phyloP scores from a whole-genome alignment of 2,329 filamentous ascomycete genomes.

The Cladorrhinum sp. region DNA sequence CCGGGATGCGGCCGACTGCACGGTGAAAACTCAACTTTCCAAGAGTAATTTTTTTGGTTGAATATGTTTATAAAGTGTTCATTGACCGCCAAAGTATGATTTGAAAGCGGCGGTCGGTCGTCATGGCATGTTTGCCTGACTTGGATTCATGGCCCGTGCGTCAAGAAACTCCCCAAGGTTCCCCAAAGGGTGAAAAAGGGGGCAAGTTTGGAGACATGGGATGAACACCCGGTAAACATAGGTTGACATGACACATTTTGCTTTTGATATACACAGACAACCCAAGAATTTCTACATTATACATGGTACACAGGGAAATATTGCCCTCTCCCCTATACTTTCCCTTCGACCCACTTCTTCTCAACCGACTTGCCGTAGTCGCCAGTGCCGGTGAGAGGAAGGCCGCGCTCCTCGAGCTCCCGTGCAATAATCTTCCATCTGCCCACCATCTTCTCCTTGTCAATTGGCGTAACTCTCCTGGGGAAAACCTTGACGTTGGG shows the following conservation, averaged over 20 bases:
- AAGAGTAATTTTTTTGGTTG: no score
- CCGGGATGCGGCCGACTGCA: neutral
- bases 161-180: no score
- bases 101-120: neutral
- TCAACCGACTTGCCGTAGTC: slow-evolving; percentile 30
- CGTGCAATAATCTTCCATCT: slow-evolving; percentile 39
- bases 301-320: slow-evolving; percentile 21
- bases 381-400: slow-evolving; percentile 34
- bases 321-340: neutral
- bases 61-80: neutral
- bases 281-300: slow-evolving; percentile 24
- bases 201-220: neutral
- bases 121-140: neutral
- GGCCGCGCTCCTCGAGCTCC: slow-evolving; percentile 33
- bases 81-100: neutral
- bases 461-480: slow-evolving; percentile 63
- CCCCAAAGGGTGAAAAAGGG: no score
- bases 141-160: slow-evolving; percentile 1
- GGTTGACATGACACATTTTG: neutral
- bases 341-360: slow-evolving; percentile 29
- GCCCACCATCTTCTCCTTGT: slow-evolving; percentile 36
- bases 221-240: neutral
- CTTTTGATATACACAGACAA: slow-evolving; percentile 2
- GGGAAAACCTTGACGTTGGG: slow-evolving; percentile 69
- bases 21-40: neutral